These are phyloP conservation scores for Auriscalpium orientale DNA, from an alignment of 768 basidiomycete genomes.

Conservation along the genomic window DNA sequence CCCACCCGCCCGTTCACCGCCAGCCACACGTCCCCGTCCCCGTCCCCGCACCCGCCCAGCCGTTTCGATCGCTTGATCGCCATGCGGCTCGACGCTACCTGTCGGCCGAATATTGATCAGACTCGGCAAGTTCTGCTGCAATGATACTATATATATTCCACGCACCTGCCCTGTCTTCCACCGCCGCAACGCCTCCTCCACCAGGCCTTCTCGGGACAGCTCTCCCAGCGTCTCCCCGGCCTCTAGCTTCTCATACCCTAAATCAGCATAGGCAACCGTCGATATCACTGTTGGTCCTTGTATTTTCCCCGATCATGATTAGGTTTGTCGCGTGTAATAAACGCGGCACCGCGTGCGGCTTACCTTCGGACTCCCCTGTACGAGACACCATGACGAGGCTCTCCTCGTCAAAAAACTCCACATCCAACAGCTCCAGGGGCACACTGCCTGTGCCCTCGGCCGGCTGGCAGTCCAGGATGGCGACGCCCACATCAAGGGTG, in stretches of 20 bases:
- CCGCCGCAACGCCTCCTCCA: slow-evolving; percentile 45
- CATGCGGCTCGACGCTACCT: slow-evolving; percentile 44
- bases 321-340: slow-evolving; percentile 11
- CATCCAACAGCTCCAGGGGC: slow-evolving; percentile 51
- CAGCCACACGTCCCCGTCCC: slow-evolving; percentile 47
- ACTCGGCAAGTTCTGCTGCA: not conserved
- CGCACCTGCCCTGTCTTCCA: slow-evolving; percentile 58
- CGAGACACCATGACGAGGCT: slow-evolving; percentile 58
- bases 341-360: slow-evolving; percentile 23
- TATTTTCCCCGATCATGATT: slow-evolving; percentile 19
- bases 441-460: slow-evolving; percentile 27
- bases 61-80: slow-evolving; percentile 51
- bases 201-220: slow-evolving; percentile 58
- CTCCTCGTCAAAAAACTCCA: slow-evolving; percentile 77
- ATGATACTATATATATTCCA: not conserved
- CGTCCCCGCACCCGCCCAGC: slow-evolving; percentile 44
- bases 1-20: slow-evolving; percentile 71
- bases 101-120: not conserved
- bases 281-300: slow-evolving; percentile 53
- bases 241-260: slow-evolving; percentile 50
- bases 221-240: slow-evolving; percentile 43
- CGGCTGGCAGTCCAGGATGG: slow-evolving; percentile 47
- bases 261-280: slow-evolving; percentile 52
- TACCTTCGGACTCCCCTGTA: slow-evolving; percentile 40
- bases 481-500: slow-evolving; percentile 33